phyloP scores from a whole-genome alignment of 2,329 filamentous ascomycete genomes.

The Cladosporium cucumerinum region DNA sequence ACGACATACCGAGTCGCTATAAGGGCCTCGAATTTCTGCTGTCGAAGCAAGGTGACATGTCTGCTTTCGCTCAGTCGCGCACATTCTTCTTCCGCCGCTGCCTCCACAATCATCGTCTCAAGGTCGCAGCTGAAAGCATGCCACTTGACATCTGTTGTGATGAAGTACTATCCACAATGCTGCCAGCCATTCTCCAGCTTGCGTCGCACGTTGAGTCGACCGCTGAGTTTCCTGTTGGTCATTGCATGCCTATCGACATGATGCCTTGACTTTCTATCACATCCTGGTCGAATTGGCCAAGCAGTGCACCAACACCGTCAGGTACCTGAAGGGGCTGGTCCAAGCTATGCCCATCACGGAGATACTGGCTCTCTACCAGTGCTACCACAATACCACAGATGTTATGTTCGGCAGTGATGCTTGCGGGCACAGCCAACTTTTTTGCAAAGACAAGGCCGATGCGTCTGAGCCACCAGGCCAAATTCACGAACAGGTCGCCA shows the following conservation, averaged over 20 bases:
- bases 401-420: no score
- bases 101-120: background rate
- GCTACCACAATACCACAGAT: background rate
- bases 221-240: no score
- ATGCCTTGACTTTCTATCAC: no score
- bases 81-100: background rate
- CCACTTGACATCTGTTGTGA: no score
- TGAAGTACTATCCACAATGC: no score
- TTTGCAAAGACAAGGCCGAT: background rate
- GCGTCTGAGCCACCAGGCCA: background rate
- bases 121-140: no score
- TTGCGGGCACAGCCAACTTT: no score
- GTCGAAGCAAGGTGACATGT: background rate
- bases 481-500: background rate
- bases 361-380: background rate
- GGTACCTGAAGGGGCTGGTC: background rate
- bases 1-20: background rate
- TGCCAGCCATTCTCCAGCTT: no score
- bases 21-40: background rate
- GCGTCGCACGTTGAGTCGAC: no score
- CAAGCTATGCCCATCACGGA: background rate
- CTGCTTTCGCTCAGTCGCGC: background rate
- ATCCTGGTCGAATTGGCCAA: no score
- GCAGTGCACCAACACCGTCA: background rate
- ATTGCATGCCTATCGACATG: no score